These are phyloP conservation scores for Lachnellula subtilissima DNA, from an alignment of 2,329 filamentous ascomycete species.

Conservation along the genomic window DNA sequence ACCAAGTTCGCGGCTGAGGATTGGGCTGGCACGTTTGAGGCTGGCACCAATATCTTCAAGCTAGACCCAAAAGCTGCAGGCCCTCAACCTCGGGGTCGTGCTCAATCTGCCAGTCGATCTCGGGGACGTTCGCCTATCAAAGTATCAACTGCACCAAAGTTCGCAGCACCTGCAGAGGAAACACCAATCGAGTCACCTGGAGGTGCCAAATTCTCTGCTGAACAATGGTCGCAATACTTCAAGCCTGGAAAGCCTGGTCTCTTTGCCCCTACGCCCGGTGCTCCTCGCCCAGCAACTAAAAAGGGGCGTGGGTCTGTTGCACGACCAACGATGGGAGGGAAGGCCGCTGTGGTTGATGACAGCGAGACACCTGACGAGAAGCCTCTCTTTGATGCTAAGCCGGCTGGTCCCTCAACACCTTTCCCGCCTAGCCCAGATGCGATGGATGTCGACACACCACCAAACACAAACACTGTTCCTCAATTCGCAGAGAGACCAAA, in stretches of 20 bases:
- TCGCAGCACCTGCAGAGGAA: conserved; percentile 12
- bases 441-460: conserved; percentile 61
- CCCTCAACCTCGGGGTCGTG: conserved; percentile 14
- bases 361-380: conserved; percentile 25
- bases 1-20: conserved; percentile 54
- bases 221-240: conserved; percentile 30
- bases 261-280: not conserved
- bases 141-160: conserved; percentile 15
- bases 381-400: conserved; percentile 19
- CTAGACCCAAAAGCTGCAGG: conserved; percentile 18
- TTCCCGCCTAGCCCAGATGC: conserved; percentile 45
- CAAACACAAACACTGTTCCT: conserved; percentile 31
- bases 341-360: conserved; percentile 26
- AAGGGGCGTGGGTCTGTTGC: conserved; percentile 18
- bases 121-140: conserved; percentile 30
- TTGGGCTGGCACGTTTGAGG: conserved; percentile 32
- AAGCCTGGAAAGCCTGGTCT: conserved; percentile 22
- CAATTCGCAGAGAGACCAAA: conserved; percentile 47
- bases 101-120: conserved; percentile 25
- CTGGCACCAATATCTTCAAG: conserved; percentile 28
- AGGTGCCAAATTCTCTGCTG: conserved; percentile 28
- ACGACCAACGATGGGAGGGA: conserved; percentile 26
- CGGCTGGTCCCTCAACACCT: conserved; percentile 11
- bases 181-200: conserved; percentile 24
- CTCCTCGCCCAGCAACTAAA: conserved; percentile 5